Base-by-base conservation (phyloP, 768 basidiomycete species). In the Tricholoma hemisulphureum region DNA sequence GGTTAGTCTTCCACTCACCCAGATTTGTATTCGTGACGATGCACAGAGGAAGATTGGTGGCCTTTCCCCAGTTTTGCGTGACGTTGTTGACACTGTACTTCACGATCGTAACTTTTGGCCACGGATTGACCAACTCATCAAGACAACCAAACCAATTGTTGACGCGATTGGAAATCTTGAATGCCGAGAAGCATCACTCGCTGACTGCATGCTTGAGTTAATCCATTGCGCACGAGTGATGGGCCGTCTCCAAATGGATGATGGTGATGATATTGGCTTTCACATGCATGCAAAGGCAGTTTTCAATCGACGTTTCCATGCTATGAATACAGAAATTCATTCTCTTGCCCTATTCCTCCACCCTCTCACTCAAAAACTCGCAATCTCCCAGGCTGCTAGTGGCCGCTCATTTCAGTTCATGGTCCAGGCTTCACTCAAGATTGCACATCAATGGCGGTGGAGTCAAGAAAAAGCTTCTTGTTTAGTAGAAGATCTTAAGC, bases 141-240 rank as follows among this genome's bases (percentile, higher is more conserved):
- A 58, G 13, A 61, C 59, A 8, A 31, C 35, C 1, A 70, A 69
- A 56, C 68, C 67, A 9, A n/a, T 72, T 31, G 66, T 71, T 11
- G 67, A 73, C 55, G 65, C 67, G 6, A 69, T 71, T 41, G 68
- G 69, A 2, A 69, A 69, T 31, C 37, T 67, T 3, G 69, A 73
- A 53, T 63, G 61, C 0, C 51, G 56, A 4, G 56, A 69, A 32
- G 62, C 62, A 16, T 62, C 62, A 1, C 66, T 73, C 2, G 67
- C 68, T 0, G 68, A 70, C 49, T 71, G 68, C 57, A 68, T 71
- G 69, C 65, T 73, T 9, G 62, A 71, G 26, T 49, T 69, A 71
- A 24, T 49, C 69, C 52, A 63, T 0, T 64, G 60, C 46, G 61
- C 59, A 3, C 35, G 50, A 23, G 39, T 29, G n/a, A 58, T 68